Conservation (phyloP, 768 basidiomycete species). For the Mycena floridula region DNA sequence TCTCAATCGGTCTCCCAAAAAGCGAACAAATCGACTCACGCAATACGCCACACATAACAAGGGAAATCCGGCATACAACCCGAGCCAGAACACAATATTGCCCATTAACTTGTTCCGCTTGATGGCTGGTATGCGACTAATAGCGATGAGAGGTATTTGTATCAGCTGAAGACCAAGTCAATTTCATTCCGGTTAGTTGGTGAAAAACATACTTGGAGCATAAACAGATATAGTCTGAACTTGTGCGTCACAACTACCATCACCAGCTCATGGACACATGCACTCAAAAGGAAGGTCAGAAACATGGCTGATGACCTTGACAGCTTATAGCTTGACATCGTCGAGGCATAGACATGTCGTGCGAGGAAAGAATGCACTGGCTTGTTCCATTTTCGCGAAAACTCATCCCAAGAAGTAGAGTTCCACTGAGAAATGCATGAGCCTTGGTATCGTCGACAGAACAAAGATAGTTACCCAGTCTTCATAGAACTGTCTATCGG, state of each 20-base stretch:
- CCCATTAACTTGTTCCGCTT: constrained; percentile 78
- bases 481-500: constrained; percentile 96
- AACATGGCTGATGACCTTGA: constrained; percentile 83
- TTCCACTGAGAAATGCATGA: constrained; percentile 61
- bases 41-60: constrained; percentile 78
- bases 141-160: constrained; percentile 86
- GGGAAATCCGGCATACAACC: constrained; percentile 89
- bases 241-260: constrained; percentile 96
- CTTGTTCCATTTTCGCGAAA: constrained; percentile 97
- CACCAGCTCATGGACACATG: constrained; percentile 87
- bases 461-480: constrained; percentile 64
- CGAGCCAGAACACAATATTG: constrained; percentile 90
- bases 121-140: constrained; percentile 72
- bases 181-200: not conserved
- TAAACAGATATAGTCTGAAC: constrained; percentile 74
- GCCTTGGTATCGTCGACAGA: not conserved
- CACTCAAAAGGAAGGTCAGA: constrained; percentile 87
- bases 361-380: constrained; percentile 93
- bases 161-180: constrained; percentile 46
- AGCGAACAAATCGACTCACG: constrained; percentile 38
- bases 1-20: no score
- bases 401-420: constrained; percentile 94
- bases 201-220: constrained; percentile 51
- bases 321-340: constrained; percentile 70
- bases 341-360: constrained; percentile 91